Conservation (phyloP, 306 rosid genomes). For the Acacia confusa region DNA sequence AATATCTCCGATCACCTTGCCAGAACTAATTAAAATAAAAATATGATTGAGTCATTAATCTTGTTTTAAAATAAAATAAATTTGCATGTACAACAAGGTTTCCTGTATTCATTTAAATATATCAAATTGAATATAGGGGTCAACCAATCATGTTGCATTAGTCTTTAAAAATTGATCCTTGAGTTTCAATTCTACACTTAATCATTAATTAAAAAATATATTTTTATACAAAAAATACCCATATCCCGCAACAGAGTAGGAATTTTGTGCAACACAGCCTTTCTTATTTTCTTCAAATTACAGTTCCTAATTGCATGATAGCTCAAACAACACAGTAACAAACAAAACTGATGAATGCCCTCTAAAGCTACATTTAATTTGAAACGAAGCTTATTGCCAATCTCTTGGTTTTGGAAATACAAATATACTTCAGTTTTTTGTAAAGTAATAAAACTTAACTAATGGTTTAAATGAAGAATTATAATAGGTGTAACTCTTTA, state of each 20-base stretch:
- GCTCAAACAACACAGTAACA: background rate
- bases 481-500: background rate
- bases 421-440: background rate
- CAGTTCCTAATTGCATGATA: background rate
- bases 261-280: background rate
- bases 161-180: no score
- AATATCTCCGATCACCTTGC: background rate
- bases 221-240: background rate
- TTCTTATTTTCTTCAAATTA: background rate
- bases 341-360: background rate
- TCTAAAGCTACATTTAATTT: no score
- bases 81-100: background rate
- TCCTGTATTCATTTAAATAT: background rate
- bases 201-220: no score
- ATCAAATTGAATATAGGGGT: background rate
- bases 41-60: no score
- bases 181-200: background rate
- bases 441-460: background rate
- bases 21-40: background rate
- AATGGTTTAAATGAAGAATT: background rate
- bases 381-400: background rate
- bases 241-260: background rate
- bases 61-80: no score
- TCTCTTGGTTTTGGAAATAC: background rate
- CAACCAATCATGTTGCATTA: background rate